Evolutionary conservation across 352 stramenopile species (phyloP).

Genomic region (Aphanomyces invadans): DNA sequence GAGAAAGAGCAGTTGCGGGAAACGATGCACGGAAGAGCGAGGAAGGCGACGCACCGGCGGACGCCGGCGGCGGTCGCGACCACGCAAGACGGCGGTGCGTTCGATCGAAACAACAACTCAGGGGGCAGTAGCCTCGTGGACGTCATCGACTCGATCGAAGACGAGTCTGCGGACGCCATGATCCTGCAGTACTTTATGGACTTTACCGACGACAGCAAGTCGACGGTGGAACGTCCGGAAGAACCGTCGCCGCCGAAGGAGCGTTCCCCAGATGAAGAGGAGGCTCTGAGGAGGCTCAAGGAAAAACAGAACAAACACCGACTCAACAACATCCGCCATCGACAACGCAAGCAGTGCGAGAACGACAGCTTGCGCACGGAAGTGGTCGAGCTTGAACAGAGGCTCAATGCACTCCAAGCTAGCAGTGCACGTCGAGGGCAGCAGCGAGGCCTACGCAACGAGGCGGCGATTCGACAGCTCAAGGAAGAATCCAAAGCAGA

Average conservation of each 20-base stretch:
- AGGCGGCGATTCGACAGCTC: conserved; percentile 7
- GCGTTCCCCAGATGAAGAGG: not conserved
- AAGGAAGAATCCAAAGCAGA: conserved; percentile 4
- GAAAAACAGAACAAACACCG: conserved; percentile 16
- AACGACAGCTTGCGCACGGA: conserved; percentile 6
- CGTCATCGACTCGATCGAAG: not conserved
- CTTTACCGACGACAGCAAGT: conserved; percentile 1
- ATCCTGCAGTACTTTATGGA: conserved; percentile 19
- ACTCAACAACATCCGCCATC: conserved; percentile 24
- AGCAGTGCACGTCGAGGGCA: not conserved
- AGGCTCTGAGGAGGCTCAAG: not conserved
- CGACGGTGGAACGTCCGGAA: not conserved
- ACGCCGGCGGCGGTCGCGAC: not conserved
- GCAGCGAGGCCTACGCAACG: not conserved
- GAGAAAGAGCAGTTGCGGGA: not conserved
- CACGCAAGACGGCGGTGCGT: not conserved
- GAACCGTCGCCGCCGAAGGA: not conserved
- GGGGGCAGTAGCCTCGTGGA: not conserved
- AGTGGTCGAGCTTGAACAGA: conserved; percentile 11
- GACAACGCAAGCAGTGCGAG: conserved; percentile 20
- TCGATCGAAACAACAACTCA: not conserved
- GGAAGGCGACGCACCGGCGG: not conserved
- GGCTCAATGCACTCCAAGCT: not conserved
- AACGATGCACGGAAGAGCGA: not conserved
- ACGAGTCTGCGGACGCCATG: conserved; percentile 9